Evolutionary conservation across 495 filamentous ascomycete species (phyloP).

Genomic region (Penicillium bialowiezense): DNA sequence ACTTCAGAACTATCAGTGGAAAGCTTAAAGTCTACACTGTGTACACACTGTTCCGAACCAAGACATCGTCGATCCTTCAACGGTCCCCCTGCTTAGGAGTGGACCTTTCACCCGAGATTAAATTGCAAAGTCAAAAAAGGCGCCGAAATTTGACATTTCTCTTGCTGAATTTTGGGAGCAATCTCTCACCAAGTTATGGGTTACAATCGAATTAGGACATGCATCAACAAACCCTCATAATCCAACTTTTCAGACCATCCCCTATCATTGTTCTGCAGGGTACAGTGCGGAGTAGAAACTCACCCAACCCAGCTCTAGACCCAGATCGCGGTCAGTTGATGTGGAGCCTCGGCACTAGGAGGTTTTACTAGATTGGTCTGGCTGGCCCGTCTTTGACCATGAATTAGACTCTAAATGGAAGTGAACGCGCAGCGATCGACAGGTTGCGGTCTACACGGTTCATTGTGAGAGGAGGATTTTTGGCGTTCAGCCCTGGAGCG

Average conservation of each 20-base stretch:
- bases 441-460: background rate
- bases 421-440: constrained; percentile 10
- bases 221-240: background rate
- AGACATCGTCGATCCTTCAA: background rate
- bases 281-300: no score
- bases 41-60: background rate
- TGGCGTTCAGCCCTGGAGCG: background rate
- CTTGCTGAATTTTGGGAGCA: background rate
- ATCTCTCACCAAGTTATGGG: background rate
- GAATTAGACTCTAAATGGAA: constrained; percentile 6
- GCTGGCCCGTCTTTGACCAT: constrained; percentile 8
- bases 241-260: no score
- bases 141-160: background rate
- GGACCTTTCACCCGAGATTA: background rate
- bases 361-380: constrained; percentile 9
- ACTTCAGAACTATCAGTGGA: no score
- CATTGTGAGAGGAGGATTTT: background rate
- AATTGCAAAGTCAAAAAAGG: background rate
- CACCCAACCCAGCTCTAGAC: background rate
- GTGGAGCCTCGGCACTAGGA: constrained; percentile 3
- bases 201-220: background rate
- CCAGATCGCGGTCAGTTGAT: background rate
- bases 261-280: no score
- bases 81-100: background rate
- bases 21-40: no score